Evolutionary conservation across 345 rosid species (phyloP).

Genomic region (Theobroma cacao): DNA sequence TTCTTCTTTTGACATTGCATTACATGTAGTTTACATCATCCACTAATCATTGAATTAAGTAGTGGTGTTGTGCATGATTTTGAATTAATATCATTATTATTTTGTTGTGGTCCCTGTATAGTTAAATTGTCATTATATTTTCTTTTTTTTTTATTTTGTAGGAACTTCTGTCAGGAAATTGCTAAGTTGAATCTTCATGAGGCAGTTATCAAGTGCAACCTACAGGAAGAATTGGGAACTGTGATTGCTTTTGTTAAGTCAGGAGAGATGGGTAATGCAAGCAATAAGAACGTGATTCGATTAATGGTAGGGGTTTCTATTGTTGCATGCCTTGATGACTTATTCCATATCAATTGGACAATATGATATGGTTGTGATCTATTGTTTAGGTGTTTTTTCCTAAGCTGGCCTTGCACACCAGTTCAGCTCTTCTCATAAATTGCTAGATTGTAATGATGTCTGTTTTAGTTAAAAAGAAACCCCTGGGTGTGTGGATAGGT

Average conservation of each 20-base stretch:
- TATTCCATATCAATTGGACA: neutral
- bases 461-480: neutral
- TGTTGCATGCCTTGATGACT: slow-evolving; percentile 11
- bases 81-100: neutral
- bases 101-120: neutral
- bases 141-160: slow-evolving; percentile 27
- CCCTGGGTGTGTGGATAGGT: neutral
- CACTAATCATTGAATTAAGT: neutral
- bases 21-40: neutral
- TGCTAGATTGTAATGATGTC: neutral
- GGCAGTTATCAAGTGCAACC: slow-evolving; percentile 54
- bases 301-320: slow-evolving; percentile 49
- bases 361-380: neutral
- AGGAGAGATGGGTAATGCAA: slow-evolving; percentile 53
- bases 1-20: neutral
- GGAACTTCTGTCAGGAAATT: slow-evolving; percentile 47
- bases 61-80: neutral
- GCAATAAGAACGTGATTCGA: slow-evolving; percentile 49
- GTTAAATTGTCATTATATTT: slow-evolving; percentile 3
- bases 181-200: slow-evolving; percentile 53
- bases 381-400: neutral
- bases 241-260: slow-evolving; percentile 38
- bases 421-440: neutral
- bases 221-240: slow-evolving; percentile 58
- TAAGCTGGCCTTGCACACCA: neutral